Conservation (phyloP, 1,139 yeast genomes). For the Geotrichum reessii region DNA sequence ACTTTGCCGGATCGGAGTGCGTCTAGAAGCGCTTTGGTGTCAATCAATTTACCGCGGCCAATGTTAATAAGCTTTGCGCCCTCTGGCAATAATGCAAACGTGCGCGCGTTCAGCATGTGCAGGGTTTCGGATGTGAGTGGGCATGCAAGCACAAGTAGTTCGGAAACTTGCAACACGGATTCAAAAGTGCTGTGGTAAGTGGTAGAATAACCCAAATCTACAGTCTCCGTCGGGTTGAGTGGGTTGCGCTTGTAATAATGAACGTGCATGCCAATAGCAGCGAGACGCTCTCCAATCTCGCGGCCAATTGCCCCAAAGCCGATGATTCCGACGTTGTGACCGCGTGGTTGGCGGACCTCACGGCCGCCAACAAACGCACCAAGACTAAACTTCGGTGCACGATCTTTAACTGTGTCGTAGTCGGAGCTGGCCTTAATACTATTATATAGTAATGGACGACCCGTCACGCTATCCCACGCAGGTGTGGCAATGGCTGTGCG, state of each 20-base stretch:
- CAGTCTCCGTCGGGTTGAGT: slow-evolving; percentile 37
- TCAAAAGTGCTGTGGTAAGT: slow-evolving; percentile 42
- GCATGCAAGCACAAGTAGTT: slow-evolving; percentile 59
- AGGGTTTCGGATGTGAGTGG: slow-evolving; percentile 60
- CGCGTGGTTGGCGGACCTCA: slow-evolving; percentile 39
- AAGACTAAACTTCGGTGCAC: slow-evolving; percentile 29
- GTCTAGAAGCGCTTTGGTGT: slow-evolving; percentile 56
- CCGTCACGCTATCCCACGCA: slow-evolving; percentile 24
- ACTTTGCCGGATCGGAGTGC: slow-evolving; percentile 66
- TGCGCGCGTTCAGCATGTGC: slow-evolving; percentile 48
- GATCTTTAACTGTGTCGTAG: slow-evolving; percentile 17
- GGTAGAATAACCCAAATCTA: slow-evolving; percentile 39
- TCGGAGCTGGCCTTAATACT: slow-evolving; percentile 40
- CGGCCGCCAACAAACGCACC: slow-evolving; percentile 49
- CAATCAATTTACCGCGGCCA: slow-evolving; percentile 71
- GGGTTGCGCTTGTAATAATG: slow-evolving; percentile 56
- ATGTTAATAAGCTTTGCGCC: slow-evolving; percentile 68
- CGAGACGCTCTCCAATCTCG: slow-evolving; percentile 53
- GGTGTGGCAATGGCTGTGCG: slow-evolving; percentile 31
- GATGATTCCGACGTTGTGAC: slow-evolving; percentile 58
- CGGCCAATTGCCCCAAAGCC: slow-evolving; percentile 80
- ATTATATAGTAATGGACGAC: slow-evolving; percentile 36
- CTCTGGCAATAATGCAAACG: slow-evolving; percentile 44
- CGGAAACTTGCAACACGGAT: slow-evolving; percentile 41
- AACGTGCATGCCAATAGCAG: slow-evolving; percentile 59